A percentile compares a stretch with the other conserved stretches of the same genome.
Evolutionary conservation across 495 filamentous ascomycete genomes (phyloP).

Genomic region (Pseudomonodictys pantanalensis): DNA sequence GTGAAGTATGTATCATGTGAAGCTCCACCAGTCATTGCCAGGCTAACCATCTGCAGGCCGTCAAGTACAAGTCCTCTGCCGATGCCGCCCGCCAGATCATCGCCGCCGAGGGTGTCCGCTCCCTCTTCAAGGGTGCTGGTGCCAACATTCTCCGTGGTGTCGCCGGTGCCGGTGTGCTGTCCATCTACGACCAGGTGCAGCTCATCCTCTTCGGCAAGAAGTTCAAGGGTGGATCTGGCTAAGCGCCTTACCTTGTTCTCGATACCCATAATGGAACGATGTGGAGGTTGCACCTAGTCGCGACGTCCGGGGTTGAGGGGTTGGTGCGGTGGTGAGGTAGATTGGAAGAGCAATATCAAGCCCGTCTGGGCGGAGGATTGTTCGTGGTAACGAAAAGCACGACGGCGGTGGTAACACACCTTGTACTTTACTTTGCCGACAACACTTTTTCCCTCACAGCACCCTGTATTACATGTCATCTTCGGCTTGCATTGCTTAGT

Average conservation of each 20-base stretch:
- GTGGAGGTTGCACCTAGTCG: conserved; percentile 27
- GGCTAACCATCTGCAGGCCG: conserved; percentile 60
- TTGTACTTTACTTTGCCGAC: conserved; percentile 58
- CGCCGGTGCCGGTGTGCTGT: conserved; percentile 99
- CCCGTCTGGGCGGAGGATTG: conserved; percentile 45
- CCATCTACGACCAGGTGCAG: conserved; percentile 99
- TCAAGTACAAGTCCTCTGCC: conserved; percentile 96
- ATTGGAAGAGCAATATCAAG: conserved; percentile 34
- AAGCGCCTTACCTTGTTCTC: conserved; percentile 47
- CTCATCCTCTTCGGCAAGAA: conserved; percentile 98
- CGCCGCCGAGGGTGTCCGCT: conserved; percentile 92
- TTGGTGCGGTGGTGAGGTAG: conserved; percentile 30
- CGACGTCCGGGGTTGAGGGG: conserved; percentile 28
- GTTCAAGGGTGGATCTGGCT: conserved; percentile 90
- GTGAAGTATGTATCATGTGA: conserved; percentile 55
- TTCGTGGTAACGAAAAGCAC: conserved; percentile 38
- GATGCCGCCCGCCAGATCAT: conserved; percentile 95
- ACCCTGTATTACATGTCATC: conserved; percentile 42
- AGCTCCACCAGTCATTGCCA: neutral
- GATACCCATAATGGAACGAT: conserved; percentile 24
- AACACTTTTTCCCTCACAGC: conserved; percentile 45
- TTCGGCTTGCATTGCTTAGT: conserved; percentile 35
- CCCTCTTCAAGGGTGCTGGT: conserved; percentile 99
- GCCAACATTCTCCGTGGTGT: conserved; percentile 99
- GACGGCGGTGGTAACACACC: conserved; percentile 36